Conservation (phyloP, 2,329 filamentous ascomycete genomes). For the Lasiodiplodia sp. region DNA sequence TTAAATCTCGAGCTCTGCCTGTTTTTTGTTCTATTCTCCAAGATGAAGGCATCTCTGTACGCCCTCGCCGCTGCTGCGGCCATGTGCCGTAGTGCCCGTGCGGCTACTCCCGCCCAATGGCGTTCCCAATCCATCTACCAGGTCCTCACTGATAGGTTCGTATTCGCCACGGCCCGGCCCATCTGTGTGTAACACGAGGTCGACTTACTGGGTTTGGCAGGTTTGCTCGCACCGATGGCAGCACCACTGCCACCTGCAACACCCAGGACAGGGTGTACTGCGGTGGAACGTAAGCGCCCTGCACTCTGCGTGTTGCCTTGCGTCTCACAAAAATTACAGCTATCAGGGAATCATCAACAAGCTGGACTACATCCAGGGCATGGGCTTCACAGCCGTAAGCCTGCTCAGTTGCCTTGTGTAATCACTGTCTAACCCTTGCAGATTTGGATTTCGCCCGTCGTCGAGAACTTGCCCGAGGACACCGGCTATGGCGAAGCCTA, state of each 20-base stretch:
- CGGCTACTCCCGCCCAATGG: slow-evolving; percentile 48
- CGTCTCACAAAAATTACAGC: neutral
- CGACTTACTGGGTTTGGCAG: slow-evolving; percentile 31
- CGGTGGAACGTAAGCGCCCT: slow-evolving; percentile 12
- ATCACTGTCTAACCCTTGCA: slow-evolving; percentile 23
- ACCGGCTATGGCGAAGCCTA: slow-evolving; percentile 55
- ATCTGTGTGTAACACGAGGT: neutral
- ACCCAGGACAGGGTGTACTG: slow-evolving; percentile 34
- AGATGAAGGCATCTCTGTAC: slow-evolving; percentile 26
- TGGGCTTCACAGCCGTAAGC: slow-evolving; percentile 65
- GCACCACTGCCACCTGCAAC: slow-evolving; percentile 48
- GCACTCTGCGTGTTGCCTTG: neutral
- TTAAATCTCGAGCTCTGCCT: neutral
- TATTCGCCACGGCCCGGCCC: neutral
- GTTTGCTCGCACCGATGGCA: slow-evolving; percentile 50
- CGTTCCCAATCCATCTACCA: slow-evolving; percentile 51
- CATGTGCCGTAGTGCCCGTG: slow-evolving; percentile 27
- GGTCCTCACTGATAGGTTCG: slow-evolving; percentile 50
- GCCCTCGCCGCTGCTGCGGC: slow-evolving; percentile 16
- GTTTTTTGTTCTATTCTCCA: neutral
- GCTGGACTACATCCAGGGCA: slow-evolving; percentile 68
- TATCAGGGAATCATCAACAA: slow-evolving; percentile 65
- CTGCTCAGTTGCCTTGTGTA: neutral
- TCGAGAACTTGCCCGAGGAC: slow-evolving; percentile 49
- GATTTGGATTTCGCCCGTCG: slow-evolving; percentile 59